Evolutionary conservation across 2,329 filamentous ascomycete genomes (phyloP).

Genomic region (Alternaria gaisen): DNA sequence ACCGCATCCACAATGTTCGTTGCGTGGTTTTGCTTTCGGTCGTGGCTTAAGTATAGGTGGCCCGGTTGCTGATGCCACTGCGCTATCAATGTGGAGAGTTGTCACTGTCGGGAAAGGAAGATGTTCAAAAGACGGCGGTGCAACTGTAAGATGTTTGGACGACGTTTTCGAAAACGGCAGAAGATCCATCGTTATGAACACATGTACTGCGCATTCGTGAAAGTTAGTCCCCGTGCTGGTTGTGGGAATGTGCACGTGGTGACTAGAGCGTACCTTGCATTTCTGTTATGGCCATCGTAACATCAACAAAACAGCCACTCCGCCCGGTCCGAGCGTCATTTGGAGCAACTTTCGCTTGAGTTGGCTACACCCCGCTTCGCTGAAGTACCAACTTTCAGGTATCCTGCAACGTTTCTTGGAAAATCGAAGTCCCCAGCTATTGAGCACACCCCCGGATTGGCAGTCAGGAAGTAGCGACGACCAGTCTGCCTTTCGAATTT

Average conservation of each 20-base stretch:
- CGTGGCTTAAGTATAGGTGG: background rate
- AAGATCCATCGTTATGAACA: background rate
- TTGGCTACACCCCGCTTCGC: slow-evolving; percentile 3
- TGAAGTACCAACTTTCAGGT: background rate
- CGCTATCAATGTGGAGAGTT: background rate
- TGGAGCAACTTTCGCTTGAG: slow-evolving; percentile 5
- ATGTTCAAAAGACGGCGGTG: background rate
- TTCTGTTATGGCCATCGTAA: slow-evolving; percentile 4
- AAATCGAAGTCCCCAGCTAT: background rate
- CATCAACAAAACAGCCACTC: slow-evolving; percentile 13
- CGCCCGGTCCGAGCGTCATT: slow-evolving; percentile 19
- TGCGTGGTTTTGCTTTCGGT: background rate
- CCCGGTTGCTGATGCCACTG: background rate
- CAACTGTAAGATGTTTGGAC: background rate
- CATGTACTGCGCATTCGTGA: background rate
- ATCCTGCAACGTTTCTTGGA: background rate
- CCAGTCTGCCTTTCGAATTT: background rate
- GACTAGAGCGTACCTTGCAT: slow-evolving; percentile 7
- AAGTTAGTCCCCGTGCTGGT: background rate
- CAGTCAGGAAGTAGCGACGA: background rate
- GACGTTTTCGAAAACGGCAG: background rate
- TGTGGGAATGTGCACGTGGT: slow-evolving; percentile 8
- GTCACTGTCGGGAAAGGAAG: background rate
- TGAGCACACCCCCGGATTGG: background rate
- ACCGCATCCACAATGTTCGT: background rate